phyloP scores from a whole-genome alignment of 2,329 filamentous ascomycete genomes.

The Tolypocladium album region DNA sequence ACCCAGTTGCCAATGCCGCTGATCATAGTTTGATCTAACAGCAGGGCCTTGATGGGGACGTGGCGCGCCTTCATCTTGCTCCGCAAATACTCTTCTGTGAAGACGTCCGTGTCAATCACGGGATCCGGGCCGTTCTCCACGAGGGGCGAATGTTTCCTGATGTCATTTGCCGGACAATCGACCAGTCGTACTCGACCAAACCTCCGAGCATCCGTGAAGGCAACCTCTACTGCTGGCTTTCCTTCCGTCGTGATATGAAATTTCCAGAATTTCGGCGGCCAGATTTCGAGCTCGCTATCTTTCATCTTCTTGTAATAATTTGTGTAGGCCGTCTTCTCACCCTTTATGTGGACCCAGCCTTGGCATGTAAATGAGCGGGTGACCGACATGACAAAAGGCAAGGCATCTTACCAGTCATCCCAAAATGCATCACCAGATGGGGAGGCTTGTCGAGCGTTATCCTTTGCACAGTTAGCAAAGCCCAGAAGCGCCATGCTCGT shows the following conservation, averaged over 20 bases:
- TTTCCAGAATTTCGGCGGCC: slow-evolving; percentile 89
- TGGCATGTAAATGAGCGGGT: slow-evolving; percentile 1
- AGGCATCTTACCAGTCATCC: slow-evolving; percentile 45
- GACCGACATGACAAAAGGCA: too few relatives aligned
- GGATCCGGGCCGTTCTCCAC: slow-evolving; percentile 93
- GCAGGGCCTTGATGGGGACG: slow-evolving; percentile 78
- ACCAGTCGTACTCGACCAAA: slow-evolving; percentile 74
- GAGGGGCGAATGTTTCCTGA: slow-evolving; percentile 66
- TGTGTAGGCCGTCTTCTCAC: slow-evolving; percentile 66
- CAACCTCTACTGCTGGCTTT: slow-evolving; percentile 45
- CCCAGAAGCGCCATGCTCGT: background rate
- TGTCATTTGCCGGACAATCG: slow-evolving; percentile 65
- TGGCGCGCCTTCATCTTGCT: slow-evolving; percentile 62
- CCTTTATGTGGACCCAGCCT: slow-evolving; percentile 82
- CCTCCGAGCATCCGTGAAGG: slow-evolving; percentile 75
- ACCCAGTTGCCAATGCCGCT: slow-evolving; percentile 98
- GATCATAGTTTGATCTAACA: slow-evolving; percentile 80
- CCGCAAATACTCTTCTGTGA: slow-evolving; percentile 69
- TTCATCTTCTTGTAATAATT: slow-evolving; percentile 70
- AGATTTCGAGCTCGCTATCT: slow-evolving; percentile 46
- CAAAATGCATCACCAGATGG: slow-evolving; percentile 83
- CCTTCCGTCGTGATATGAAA: slow-evolving; percentile 62
- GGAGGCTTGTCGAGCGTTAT: slow-evolving; percentile 59
- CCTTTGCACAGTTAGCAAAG: slow-evolving; percentile 13
- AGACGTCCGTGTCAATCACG: slow-evolving; percentile 64